Base-by-base conservation (phyloP, 257 asterid species). In the Primulina tabacum region DNA sequence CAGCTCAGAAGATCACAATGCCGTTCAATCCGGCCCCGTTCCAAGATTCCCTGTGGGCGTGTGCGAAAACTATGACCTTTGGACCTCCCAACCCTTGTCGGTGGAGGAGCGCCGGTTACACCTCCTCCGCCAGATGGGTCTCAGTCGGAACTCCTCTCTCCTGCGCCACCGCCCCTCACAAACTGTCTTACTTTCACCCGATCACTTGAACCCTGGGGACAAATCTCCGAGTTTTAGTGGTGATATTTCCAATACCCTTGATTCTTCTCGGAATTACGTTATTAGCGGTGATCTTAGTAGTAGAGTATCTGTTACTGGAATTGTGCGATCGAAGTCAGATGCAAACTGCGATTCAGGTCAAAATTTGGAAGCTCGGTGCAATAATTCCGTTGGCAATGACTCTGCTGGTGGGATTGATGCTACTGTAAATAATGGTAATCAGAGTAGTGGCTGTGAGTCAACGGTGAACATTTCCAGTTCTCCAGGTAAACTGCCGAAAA, bases 1-100 rank as follows among this genome's bases (percentile, higher is more conserved):
- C 71, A 52, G 26, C 71, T 60, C 82, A 53, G 78, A 50, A 12
- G 14, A 65, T 18, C 35, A 30, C 83, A 71, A 64, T 62, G 82
- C 14, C 20, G 38, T 38, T 75, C 32, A 73, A 37, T 61, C 76
- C 68, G 18, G 50, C 72, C 75, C 74, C 10, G 76, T 81, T 7
- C 92, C 89, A 30, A 77, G 72, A 35, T 92, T 87, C 75, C 96
- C 94, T 2, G 64, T 16, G 62, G 86, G 82, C 0, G 88, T 84
- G 56, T 80, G 82, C 14, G 75, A 67, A 8, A 87, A 83, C 83
- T 92, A 90, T 76, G 97, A 90, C 78, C 82, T 93, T 35, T 93
- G 98, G 98, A 83, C 82, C 84, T 90, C 97, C 66, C 86, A 78
- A 67, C 98, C 98, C 10, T 81, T 88, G 57, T 90, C 98, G 28